Base-by-base conservation (phyloP, 2,329 filamentous ascomycete genomes). In the Verticillium albo-atrum region DNA sequence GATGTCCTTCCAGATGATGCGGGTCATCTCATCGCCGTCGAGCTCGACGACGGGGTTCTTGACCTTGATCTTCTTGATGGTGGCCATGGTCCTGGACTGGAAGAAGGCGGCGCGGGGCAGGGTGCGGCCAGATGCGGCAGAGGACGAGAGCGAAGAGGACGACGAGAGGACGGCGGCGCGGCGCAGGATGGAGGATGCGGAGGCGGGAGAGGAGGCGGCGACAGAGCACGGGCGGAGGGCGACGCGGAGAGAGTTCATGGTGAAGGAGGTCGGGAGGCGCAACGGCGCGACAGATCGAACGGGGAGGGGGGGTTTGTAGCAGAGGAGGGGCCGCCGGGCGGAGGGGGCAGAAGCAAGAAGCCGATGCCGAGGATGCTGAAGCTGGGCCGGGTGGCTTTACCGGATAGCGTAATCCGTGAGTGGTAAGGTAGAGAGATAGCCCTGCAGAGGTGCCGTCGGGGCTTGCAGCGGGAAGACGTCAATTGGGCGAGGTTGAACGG, bases 1-100 rank as follows among this genome's bases (percentile, higher is more conserved):
- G 86, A 99, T 99, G 77, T 91, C 88, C 82, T 97, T 83, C 95
- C 95, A 99, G 82, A 99, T 99, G 76, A 99, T 93, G 71, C 95
- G 86, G 70, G 95, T 99, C 95, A 98, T 98, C 88, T 92, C 87
- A 70, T 89, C 87, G 72, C 94, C 94, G 75, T 98, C 94, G 71
- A 98, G 86, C 82, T 98, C 95, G 76, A 99, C 95, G 75, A 99
- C 89, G 66, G 95, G 95, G 79, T 97, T 98, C 88, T 96, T 93
- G 82, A 99, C 95, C 86, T 96, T 95, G 85, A 98, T 98, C 89
- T 98, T 99, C 72, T 85, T 81, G 68, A 67, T 58, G 63, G 72
- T 71, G 60, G 82, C 80, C 84, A 88, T 86, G 69, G 76, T 82
- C 74, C 76, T 75, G 64, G 59, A 55, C 52, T 57, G 56, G 61